Percentiles rank a stretch among this genome's conserved stretches.
Conservation (phyloP, 2,329 filamentous ascomycete species). For the Fusarium abutilonis region DNA sequence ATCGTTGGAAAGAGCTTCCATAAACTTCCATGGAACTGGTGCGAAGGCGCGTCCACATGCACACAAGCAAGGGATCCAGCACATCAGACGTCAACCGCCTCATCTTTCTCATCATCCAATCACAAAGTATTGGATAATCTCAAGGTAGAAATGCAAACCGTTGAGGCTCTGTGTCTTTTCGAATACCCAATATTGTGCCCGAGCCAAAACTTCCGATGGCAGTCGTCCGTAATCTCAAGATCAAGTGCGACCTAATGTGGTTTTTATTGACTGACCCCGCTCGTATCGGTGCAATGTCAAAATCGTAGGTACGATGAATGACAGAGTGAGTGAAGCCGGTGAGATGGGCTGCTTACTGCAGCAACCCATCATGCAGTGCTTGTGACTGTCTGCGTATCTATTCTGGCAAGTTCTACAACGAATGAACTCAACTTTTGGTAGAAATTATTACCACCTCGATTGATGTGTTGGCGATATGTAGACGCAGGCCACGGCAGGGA, state of each 20-base stretch:
- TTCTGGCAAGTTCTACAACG: background rate
- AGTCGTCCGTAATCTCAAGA: slow-evolving; percentile 1
- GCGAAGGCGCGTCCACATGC: background rate
- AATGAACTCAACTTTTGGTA: slow-evolving; percentile 13
- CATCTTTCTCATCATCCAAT: slow-evolving; percentile 14
- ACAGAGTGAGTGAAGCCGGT: slow-evolving; percentile 14
- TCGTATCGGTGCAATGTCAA: slow-evolving; percentile 36
- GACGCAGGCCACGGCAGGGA: slow-evolving; percentile 20
- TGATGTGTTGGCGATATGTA: slow-evolving; percentile 34
- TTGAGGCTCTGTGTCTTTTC: background rate
- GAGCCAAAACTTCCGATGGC: background rate
- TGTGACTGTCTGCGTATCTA: slow-evolving; percentile 20
- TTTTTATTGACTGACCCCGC: slow-evolving; percentile 11
- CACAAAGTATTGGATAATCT: background rate
- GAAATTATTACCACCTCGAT: slow-evolving; percentile 7
- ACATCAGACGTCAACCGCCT: slow-evolving; percentile 15
- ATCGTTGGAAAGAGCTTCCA: background rate
- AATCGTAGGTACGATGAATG: slow-evolving; percentile 25
- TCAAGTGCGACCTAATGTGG: slow-evolving; percentile 11
- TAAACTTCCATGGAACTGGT: background rate
- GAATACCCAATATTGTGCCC: background rate
- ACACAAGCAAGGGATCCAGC: background rate
- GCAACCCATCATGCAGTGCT: slow-evolving; percentile 32
- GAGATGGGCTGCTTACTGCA: slow-evolving; percentile 24
- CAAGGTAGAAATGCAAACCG: background rate